These are phyloP conservation scores for Fusarium euwallaceae DNA, from an alignment of 2,329 filamentous ascomycete genomes.

Conservation along the genomic window DNA sequence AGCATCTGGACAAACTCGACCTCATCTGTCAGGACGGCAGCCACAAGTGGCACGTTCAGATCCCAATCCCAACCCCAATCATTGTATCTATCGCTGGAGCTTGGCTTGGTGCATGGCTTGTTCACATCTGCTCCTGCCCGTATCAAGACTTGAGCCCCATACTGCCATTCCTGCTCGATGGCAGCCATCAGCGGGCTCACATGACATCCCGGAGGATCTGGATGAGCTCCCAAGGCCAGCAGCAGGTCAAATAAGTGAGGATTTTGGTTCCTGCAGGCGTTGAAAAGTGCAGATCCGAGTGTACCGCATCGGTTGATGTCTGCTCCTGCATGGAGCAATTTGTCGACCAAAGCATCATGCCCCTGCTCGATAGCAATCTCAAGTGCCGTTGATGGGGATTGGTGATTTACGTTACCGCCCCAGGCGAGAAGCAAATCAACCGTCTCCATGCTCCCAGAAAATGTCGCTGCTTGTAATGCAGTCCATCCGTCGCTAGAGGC, in stretches of 20 bases:
- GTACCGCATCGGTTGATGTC: neutral
- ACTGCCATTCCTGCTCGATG: neutral
- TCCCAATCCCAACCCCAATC: neutral
- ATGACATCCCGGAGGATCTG: neutral
- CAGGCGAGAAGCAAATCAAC: too few species aligned
- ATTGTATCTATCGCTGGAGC: too few species aligned
- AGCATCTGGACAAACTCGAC: neutral
- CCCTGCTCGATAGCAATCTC: neutral
- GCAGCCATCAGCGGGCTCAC: neutral
- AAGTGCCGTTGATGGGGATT: neutral
- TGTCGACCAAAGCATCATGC: neutral
- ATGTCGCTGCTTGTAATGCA: neutral
- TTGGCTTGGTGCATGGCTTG: neutral
- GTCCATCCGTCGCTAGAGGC: neutral
- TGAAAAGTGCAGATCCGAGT: neutral
- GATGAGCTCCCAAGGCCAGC: neutral
- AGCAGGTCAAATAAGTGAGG: too few species aligned
- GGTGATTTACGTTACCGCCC: neutral
- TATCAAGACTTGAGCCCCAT: neutral
- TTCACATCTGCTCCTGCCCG: neutral
- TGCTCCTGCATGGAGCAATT: neutral
- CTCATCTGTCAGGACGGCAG: neutral
- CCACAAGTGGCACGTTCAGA: neutral
- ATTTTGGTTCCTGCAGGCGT: too few species aligned
- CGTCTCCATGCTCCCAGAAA: too few species aligned